Base-by-base conservation (phyloP, 331 rosid species). In the Cydonia oblonga region DNA sequence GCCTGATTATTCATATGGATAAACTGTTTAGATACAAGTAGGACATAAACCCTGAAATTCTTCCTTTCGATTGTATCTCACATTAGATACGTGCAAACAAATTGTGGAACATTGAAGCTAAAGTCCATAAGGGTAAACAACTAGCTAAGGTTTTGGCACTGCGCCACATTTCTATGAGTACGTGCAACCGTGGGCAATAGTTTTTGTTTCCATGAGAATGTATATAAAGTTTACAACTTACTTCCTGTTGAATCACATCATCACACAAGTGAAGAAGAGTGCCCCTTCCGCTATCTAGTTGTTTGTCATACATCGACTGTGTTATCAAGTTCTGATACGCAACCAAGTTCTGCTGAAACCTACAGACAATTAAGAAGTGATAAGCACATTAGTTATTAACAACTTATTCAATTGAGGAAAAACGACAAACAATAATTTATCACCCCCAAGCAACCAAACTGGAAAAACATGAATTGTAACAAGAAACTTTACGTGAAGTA, bases 241-340 rank as follows among this genome's bases (percentile, higher is more conserved):
- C 96, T 84, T 93, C 97, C 76, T 91, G 98, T 81, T 93, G 98
- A 85, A 93, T 89, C 82, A 93, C 97, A 76, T 93, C 98, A 40
- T 93, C 98, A 53, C 98, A 93, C 86, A 93, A 73, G 89, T 93
- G 98, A 71, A 93, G 97, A 35, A 35, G 97, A n/a, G 99, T 95
- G 38, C 99, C 99, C 91, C 78, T 88, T 78, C 99, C 99, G 42
- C 99, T 95, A 76, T 95, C 99, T 64, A 95, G 92, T 80, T 95
- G 99, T 83, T 90, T 95, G 79, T 95, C 92, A 71, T 95, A 95
- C 97, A 95, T 91, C 12, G 97, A 95, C 81, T 91, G 97, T 35
- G 38, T 33, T 74, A 89, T 91, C 84, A 95, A 90, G 85, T 88
- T 95, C 85, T 91, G 96, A 83, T 95, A 91, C 24, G 85, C 78